Conservation (phyloP, 1,139 yeast genomes). For the Zygoascus hellenicus region DNA sequence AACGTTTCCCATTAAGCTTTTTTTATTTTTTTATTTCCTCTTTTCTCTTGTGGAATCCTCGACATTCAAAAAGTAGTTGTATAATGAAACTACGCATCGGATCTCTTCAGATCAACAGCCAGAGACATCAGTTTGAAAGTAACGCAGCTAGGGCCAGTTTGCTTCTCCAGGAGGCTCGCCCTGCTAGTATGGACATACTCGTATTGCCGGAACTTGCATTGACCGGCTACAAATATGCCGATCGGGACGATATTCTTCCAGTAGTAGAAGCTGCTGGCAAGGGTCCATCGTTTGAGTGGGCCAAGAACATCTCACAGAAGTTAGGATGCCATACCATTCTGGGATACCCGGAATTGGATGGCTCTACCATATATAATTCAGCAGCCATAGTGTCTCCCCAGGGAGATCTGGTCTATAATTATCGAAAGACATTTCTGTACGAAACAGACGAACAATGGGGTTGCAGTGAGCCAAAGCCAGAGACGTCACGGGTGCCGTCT, state of each 20-base stretch:
- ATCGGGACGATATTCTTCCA: conserved; percentile 51
- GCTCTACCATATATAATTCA: conserved; percentile 54
- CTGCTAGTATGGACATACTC: conserved; percentile 40
- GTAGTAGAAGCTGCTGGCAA: conserved; percentile 44
- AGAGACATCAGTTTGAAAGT: no score
- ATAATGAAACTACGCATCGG: no score
- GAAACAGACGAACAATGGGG: conserved; percentile 83
- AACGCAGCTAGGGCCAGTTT: no score
- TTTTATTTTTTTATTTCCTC: no score
- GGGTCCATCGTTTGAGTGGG: conserved; percentile 53
- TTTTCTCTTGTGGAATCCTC: no score
- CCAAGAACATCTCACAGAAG: conserved; percentile 45
- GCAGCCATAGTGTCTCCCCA: conserved; percentile 57
- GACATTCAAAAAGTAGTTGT: no score
- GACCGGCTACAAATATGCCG: conserved; percentile 73
- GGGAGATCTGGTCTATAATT: conserved; percentile 59
- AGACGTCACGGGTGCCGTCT: not conserved
- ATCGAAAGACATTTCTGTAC: conserved; percentile 73
- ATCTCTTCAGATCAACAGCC: no score
- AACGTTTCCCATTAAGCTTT: no score
- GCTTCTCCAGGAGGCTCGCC: no score
- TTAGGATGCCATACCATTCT: conserved; percentile 64
- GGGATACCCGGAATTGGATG: conserved; percentile 68
- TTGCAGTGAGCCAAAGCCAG: conserved; percentile 45
- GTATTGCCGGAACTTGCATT: conserved; percentile 81